These are phyloP conservation scores for Astrothelium macrocarpum DNA, from an alignment of 495 filamentous ascomycete genomes.

Conservation along the genomic window DNA sequence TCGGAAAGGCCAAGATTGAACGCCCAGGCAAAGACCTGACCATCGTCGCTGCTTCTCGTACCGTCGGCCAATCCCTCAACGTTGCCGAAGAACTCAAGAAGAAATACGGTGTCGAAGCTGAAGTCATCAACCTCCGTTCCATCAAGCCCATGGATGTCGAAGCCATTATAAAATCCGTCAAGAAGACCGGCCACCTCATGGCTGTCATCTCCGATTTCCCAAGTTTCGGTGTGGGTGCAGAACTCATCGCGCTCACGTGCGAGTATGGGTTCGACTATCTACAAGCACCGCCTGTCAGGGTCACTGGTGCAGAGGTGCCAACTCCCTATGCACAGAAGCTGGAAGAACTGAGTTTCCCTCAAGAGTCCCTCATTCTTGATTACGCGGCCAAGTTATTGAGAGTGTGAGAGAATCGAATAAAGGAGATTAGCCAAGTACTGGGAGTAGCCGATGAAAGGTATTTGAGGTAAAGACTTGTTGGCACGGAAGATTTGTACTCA, in stretches of 20 bases:
- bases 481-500: background rate
- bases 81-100: conserved; percentile 85
- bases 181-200: conserved; percentile 93
- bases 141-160: conserved; percentile 95
- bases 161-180: conserved; percentile 87
- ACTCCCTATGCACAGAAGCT: conserved; percentile 83
- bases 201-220: conserved; percentile 94
- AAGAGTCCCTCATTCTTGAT: conserved; percentile 68
- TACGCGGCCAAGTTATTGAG: conserved; percentile 77
- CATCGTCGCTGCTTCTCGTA: conserved; percentile 87
- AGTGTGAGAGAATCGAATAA: conserved; percentile 38
- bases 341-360: conserved; percentile 88
- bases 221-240: conserved; percentile 79
- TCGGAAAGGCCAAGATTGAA: conserved; percentile 99
- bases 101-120: conserved; percentile 89
- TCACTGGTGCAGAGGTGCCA: conserved; percentile 93
- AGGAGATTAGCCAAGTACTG: background rate
- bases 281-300: conserved; percentile 79
- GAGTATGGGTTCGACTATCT: conserved; percentile 98
- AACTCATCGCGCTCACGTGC: conserved; percentile 88
- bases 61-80: conserved; percentile 82
- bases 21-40: conserved; percentile 91
- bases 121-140: conserved; percentile 96
- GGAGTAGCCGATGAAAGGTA: no score
- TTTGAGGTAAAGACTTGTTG: background rate